Evolutionary conservation across 805 yeast species (phyloP).

Genomic region (Candida taoyuanica): DNA sequence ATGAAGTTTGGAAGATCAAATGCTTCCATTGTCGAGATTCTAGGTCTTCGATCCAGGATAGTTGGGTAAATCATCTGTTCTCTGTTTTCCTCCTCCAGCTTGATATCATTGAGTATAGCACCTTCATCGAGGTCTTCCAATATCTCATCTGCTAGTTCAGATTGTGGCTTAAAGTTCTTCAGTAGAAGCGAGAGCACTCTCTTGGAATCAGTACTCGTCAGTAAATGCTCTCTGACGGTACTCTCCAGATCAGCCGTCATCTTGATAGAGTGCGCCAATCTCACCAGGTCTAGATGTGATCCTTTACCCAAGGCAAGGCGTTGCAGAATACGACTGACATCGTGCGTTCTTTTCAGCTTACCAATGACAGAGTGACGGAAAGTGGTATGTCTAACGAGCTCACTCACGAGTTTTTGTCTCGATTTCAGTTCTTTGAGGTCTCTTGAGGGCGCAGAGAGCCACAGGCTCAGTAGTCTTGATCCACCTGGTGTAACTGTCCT

Average conservation of each 20-base stretch:
- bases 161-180: slow-evolving; percentile 31
- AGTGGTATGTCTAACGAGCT: slow-evolving; percentile 32
- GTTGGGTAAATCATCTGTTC: slow-evolving; percentile 13
- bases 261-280: slow-evolving; percentile 38
- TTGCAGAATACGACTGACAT: slow-evolving; percentile 57
- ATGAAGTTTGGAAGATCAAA: slow-evolving; percentile 2
- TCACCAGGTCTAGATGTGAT: slow-evolving; percentile 40
- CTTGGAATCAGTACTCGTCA: slow-evolving; percentile 27
- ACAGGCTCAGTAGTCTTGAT: slow-evolving; percentile 66
- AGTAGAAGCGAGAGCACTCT: slow-evolving; percentile 26
- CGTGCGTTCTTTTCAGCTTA: slow-evolving; percentile 44
- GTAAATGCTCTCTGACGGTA: slow-evolving; percentile 20
- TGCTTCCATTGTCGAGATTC: neutral
- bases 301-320: slow-evolving; percentile 47
- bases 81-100: slow-evolving; percentile 22
- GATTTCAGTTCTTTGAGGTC: slow-evolving; percentile 47
- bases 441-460: slow-evolving; percentile 80
- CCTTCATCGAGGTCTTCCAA: slow-evolving; percentile 38
- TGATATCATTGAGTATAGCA: slow-evolving; percentile 21
- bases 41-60: slow-evolving; percentile 8
- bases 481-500: slow-evolving; percentile 82
- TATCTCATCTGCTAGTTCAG: slow-evolving; percentile 39
- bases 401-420: slow-evolving; percentile 50
- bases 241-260: slow-evolving; percentile 29
- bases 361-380: slow-evolving; percentile 31